These are phyloP conservation scores for Quercus variabilis DNA, from an alignment of 306 rosid genomes.

Conservation along the genomic window DNA sequence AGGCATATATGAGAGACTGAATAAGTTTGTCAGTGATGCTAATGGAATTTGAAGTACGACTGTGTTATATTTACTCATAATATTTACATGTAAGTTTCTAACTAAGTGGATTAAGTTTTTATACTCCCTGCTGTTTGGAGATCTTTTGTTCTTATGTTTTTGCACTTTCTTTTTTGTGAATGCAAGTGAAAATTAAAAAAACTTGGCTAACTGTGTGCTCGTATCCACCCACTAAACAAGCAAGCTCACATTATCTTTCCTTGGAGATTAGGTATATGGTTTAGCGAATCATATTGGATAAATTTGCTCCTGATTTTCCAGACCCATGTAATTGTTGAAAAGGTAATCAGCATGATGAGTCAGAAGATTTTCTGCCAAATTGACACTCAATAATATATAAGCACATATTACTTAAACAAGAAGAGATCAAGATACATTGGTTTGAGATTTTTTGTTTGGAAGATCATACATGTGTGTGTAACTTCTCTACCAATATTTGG, in stretches of 20 bases:
- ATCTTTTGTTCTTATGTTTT: background rate
- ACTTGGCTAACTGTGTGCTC: too few species aligned
- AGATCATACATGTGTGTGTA: background rate
- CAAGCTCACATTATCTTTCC: too few species aligned
- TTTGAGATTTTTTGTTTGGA: too few species aligned
- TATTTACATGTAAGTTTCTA: background rate
- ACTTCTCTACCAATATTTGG: background rate
- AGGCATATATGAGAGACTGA: conserved; percentile 49
- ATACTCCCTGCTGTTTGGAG: background rate
- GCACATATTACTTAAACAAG: too few species aligned
- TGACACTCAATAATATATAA: too few species aligned
- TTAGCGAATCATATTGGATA: background rate
- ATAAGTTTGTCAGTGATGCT: conserved; percentile 30
- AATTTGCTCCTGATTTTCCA: background rate
- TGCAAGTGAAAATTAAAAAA: too few species aligned
- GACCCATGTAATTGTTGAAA: background rate
- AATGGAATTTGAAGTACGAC: conserved; percentile 1
- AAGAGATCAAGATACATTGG: too few species aligned
- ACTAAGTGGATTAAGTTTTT: background rate
- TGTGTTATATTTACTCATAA: background rate
- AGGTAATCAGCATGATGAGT: too few species aligned
- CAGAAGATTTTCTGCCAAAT: too few species aligned
- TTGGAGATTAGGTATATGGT: too few species aligned
- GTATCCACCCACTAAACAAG: too few species aligned
- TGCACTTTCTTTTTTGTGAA: background rate